Evolutionary conservation across 1,284 basidiomycete species (phyloP), one percentile per base, ranked within the genome.

Genomic region (Mycosarcoma maydis): DNA sequence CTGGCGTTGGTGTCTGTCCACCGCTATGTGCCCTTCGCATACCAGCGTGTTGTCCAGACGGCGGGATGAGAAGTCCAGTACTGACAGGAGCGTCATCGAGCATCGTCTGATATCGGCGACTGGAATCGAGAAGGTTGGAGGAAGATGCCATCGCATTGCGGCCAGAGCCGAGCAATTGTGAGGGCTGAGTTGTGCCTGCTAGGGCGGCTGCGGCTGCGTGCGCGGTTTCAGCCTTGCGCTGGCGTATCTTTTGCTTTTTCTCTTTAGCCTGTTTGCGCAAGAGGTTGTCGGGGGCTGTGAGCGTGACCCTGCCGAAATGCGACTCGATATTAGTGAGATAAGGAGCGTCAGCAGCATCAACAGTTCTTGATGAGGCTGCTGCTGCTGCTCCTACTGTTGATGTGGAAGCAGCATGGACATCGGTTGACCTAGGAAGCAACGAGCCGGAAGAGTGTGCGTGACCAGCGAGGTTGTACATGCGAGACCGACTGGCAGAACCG

Each of bases 221-320:
- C 6, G 73, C 73, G 44, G 51, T 58, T 26, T 72, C 59, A 16
- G 73, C 71, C 46, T 75, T 75, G 19, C 52, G 56, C 19, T 72
- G 64, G 1, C 69, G 55, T 11, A 50, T 39, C 58, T 74, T 73
- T 45, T 60, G 46, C 53, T 68, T 72, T 46, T 73, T 75, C 43
- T 75, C 66, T 54, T 73, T 75, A 20, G 74, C 73, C 58, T 75
- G 61, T 43, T 71, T 71, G n/a, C 72, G 43, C 20, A 77, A 50
- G 26, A 80, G 68, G 29, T 80, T 80, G 56, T 80, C 78, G n/a
- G 78, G 78, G 0, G 78, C 77, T 5, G 75, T 78, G 16, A 80
- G 66, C 3, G 77, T 80, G 30, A 79, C 64, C 20, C 78, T 52
- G 16, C 77, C 77, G 17, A 72, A 65, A 41, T 77, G 73, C 14